These are phyloP conservation scores for Drechmeria coniospora DNA, from an alignment of 2,329 filamentous ascomycete genomes.

Conservation along the genomic window DNA sequence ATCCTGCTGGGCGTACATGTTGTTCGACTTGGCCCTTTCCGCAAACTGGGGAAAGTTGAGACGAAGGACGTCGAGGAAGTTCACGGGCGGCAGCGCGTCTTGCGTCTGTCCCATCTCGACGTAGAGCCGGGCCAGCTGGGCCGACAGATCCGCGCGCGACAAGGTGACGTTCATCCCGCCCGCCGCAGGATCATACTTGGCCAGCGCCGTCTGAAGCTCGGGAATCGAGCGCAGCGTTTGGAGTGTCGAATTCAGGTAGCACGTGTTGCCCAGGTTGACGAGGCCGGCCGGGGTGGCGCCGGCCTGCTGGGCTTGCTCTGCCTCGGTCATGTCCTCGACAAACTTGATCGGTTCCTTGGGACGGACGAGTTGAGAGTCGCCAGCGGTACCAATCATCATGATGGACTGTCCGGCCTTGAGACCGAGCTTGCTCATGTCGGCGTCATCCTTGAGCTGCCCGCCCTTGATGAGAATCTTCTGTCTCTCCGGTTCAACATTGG, in stretches of 20 bases:
- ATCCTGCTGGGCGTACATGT: conserved; percentile 92
- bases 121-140: conserved; percentile 68
- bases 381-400: conserved; percentile 93
- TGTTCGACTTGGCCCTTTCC: conserved; percentile 66
- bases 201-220: conserved; percentile 70
- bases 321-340: conserved; percentile 93
- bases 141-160: conserved; percentile 52
- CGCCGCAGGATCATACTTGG: conserved; percentile 31
- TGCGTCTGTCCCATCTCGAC: conserved; percentile 82
- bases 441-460: conserved; percentile 89
- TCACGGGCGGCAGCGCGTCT: conserved; percentile 66
- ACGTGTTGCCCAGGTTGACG: conserved; percentile 90
- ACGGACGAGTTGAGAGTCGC: conserved; percentile 43
- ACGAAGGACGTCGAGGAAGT: conserved; percentile 70
- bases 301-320: conserved; percentile 67
- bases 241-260: conserved; percentile 95
- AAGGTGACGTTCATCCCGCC: conserved; percentile 27
- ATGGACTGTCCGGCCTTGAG: conserved; percentile 76
- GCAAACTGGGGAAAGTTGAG: conserved; percentile 81
- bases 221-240: conserved; percentile 80
- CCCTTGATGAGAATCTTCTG: conserved; percentile 95
- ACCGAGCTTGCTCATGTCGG: conserved; percentile 66
- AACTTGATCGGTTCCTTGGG: conserved; percentile 79
- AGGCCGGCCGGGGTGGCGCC: conserved; percentile 80
- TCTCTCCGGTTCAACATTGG: conserved; percentile 86